These are phyloP conservation scores for Jacaranda copaia DNA, from an alignment of 257 asterid genomes.

Conservation along the genomic window DNA sequence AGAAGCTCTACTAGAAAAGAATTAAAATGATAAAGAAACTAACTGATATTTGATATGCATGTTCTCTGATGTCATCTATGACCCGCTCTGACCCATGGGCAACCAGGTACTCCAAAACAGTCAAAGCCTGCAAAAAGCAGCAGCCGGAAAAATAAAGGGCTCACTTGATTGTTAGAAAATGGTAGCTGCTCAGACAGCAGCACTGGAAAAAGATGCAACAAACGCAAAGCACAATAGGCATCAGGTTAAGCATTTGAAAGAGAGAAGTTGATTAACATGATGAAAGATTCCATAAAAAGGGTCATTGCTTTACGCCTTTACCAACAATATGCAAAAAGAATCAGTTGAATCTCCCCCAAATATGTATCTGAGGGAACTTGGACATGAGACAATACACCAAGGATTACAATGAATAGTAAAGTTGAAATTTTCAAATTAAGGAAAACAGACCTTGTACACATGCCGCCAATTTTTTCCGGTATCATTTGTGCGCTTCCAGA, in stretches of 20 bases:
- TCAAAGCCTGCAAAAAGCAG: conserved; percentile 72
- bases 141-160: neutral
- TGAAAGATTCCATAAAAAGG: neutral
- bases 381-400: conserved; percentile 4
- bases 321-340: conserved; percentile 21
- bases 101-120: conserved; percentile 91
- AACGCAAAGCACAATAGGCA: conserved; percentile 28
- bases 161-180: conserved; percentile 28
- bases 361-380: neutral
- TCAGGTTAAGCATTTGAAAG: conserved; percentile 2
- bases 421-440: conserved; percentile 1
- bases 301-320: neutral
- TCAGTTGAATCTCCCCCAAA: conserved; percentile 18
- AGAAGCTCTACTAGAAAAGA: conserved; percentile 30
- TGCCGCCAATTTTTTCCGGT: conserved; percentile 98
- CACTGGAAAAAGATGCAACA: conserved; percentile 9
- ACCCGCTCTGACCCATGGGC: conserved; percentile 96
- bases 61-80: conserved; percentile 92
- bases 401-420: neutral
- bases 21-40: conserved; percentile 42
- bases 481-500: conserved; percentile 97
- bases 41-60: conserved; percentile 95
- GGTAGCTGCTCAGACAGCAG: conserved; percentile 26
- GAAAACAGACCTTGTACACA: conserved; percentile 83
- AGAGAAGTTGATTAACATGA: conserved; percentile 8